These are phyloP conservation scores for Dentipellis sp. DNA, from an alignment of 768 basidiomycete genomes.

Conservation along the genomic window DNA sequence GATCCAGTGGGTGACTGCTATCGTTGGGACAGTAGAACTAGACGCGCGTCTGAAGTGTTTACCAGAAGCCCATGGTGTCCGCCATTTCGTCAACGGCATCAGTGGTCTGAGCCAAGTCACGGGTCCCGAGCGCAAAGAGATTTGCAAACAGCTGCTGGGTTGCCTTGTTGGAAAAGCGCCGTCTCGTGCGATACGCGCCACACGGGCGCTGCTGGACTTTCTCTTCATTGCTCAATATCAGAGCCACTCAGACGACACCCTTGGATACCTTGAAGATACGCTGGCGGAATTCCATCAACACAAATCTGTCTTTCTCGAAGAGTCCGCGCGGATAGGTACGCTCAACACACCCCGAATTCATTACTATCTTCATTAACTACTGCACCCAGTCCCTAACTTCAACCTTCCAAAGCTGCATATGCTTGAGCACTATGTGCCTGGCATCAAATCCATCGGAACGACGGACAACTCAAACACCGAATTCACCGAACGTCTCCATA, in stretches of 20 bases:
- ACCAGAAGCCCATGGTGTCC: not conserved
- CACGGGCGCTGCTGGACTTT: constrained; percentile 20
- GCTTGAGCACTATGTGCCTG: too few relatives aligned
- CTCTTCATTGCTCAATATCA: too few relatives aligned
- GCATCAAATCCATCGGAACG: too few relatives aligned
- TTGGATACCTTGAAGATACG: constrained; percentile 18
- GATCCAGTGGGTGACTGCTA: not conserved
- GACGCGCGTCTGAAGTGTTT: not conserved
- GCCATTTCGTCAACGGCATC: not conserved
- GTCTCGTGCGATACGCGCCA: not conserved
- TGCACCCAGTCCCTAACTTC: not conserved
- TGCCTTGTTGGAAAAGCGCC: not conserved
- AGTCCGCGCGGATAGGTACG: constrained; percentile 19
- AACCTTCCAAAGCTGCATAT: constrained; percentile 9
- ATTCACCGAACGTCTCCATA: too few relatives aligned
- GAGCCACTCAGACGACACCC: constrained; percentile 11
- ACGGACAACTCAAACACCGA: too few relatives aligned
- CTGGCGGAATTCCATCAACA: constrained; percentile 27
- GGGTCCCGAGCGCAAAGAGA: not conserved
- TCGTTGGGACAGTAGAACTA: not conserved
- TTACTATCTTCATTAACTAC: constrained; percentile 16
- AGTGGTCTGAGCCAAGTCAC: not conserved
- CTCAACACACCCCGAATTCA: too few relatives aligned
- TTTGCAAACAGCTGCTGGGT: not conserved
- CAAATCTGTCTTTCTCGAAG: constrained; percentile 26